phyloP scores from a whole-genome alignment of 805 yeast species.

The Yarrowia deformans region DNA sequence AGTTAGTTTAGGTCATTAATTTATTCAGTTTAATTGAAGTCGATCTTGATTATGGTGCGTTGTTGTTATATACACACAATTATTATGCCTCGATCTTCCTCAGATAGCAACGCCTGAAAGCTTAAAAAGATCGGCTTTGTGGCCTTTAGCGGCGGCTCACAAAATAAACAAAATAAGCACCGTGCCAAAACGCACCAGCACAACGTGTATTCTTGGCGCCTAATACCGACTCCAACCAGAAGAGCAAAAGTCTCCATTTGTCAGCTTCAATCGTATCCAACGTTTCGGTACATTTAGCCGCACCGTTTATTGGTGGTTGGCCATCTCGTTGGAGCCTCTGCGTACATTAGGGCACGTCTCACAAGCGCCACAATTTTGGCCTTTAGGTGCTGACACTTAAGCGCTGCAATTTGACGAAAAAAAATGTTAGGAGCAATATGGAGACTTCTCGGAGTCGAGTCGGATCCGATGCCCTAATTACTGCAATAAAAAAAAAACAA shows the following conservation, averaged over 20 bases:
- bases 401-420: no score
- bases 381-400: no score
- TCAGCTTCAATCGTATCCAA: neutral
- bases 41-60: no score
- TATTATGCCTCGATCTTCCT: neutral
- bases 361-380: neutral
- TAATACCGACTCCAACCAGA: no score
- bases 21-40: conserved; percentile 24
- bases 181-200: no score
- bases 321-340: neutral
- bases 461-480: no score
- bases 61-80: no score
- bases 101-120: conserved; percentile 23
- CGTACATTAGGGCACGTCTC: neutral
- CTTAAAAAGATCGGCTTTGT: conserved; percentile 2
- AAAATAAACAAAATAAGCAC: neutral
- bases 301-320: neutral
- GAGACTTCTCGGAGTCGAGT: conserved; percentile 8
- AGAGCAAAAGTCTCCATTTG: no score
- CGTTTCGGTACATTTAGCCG: neutral
- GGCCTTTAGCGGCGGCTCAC: neutral
- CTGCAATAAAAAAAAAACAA: no score
- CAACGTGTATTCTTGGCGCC: neutral
- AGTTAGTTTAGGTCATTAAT: conserved; percentile 33
- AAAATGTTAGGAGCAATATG: conserved; percentile 3